These are phyloP conservation scores for Ensete ventricosum DNA, from an alignment of 176 grass and related monocot genomes.

Conservation along the genomic window DNA sequence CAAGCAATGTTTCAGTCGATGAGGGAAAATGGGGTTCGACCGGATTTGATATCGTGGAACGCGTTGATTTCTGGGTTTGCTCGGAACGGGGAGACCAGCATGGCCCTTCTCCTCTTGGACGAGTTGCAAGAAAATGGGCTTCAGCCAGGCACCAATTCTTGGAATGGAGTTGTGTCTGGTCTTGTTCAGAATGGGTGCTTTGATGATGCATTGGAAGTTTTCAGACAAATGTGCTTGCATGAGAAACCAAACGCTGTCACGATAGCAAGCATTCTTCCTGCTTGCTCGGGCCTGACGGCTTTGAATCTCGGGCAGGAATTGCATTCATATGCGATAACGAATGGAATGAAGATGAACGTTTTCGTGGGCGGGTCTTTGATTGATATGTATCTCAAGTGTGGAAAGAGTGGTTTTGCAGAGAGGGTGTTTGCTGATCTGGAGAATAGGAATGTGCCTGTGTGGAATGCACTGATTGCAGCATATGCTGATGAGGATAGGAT, in stretches of 20 bases:
- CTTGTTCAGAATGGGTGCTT: constrained; percentile 48
- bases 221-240: constrained; percentile 40
- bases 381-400: constrained; percentile 42
- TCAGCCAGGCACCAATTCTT: constrained; percentile 43
- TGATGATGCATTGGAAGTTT: constrained; percentile 35
- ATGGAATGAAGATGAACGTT: constrained; percentile 40
- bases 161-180: constrained; percentile 61
- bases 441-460: constrained; percentile 42
- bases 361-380: constrained; percentile 60
- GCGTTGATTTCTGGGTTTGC: constrained; percentile 55
- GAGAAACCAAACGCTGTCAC: constrained; percentile 44
- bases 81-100: constrained; percentile 32
- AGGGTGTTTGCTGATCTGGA: constrained; percentile 34
- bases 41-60: constrained; percentile 63
- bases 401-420: constrained; percentile 36
- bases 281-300: constrained; percentile 32
- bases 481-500: constrained; percentile 41
- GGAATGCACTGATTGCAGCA: constrained; percentile 58
- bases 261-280: constrained; percentile 55
- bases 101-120: constrained; percentile 42
- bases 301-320: constrained; percentile 45
- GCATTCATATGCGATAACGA: constrained; percentile 41
- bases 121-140: constrained; percentile 34
- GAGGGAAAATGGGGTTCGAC: constrained; percentile 36
- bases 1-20: constrained; percentile 37